Evolutionary conservation across 768 basidiomycete genomes (phyloP).

Genomic region (Phanerochaete sordida): DNA sequence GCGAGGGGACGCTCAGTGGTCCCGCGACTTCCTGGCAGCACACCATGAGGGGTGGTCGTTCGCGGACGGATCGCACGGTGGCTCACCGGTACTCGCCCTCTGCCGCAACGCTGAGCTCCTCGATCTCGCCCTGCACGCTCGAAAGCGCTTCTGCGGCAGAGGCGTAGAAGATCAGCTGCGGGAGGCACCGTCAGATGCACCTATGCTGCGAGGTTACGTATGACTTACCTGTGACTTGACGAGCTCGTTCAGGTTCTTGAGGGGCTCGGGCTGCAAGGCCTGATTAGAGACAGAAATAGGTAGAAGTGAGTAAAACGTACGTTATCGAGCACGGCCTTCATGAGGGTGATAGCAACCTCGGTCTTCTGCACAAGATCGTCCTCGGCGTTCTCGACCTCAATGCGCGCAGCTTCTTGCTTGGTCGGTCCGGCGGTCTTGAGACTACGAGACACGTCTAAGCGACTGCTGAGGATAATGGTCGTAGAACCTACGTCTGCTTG

Average conservation of each 20-base stretch:
- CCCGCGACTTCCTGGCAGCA: conserved; percentile 72
- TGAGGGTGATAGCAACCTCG: conserved; percentile 92
- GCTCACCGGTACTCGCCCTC: conserved; percentile 90
- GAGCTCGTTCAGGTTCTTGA: conserved; percentile 92
- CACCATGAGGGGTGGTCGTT: conserved; percentile 1
- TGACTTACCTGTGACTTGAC: conserved; percentile 74
- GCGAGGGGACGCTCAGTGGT: conserved; percentile 59
- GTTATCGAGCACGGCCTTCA: conserved; percentile 99
- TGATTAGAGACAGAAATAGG: conserved; percentile 2
- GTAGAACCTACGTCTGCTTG: conserved; percentile 81
- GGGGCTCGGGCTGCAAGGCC: conserved; percentile 75
- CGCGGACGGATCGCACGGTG: neutral
- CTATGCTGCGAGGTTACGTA: conserved; percentile 10
- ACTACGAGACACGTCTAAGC: conserved; percentile 43
- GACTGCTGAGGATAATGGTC: too few species aligned
- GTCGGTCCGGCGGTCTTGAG: conserved; percentile 73
- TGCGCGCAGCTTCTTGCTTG: conserved; percentile 87
- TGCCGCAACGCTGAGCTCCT: conserved; percentile 88
- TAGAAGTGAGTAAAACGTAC: conserved; percentile 42
- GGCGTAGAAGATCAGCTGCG: conserved; percentile 67
- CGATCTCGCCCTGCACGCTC: conserved; percentile 86
- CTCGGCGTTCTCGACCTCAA: conserved; percentile 90
- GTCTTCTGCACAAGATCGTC: conserved; percentile 98
- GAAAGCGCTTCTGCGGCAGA: conserved; percentile 77
- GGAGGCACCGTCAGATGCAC: neutral